Evolutionary conservation across 2,329 filamentous ascomycete genomes (phyloP).

Genomic region (Exophiala dermatitidis): DNA sequence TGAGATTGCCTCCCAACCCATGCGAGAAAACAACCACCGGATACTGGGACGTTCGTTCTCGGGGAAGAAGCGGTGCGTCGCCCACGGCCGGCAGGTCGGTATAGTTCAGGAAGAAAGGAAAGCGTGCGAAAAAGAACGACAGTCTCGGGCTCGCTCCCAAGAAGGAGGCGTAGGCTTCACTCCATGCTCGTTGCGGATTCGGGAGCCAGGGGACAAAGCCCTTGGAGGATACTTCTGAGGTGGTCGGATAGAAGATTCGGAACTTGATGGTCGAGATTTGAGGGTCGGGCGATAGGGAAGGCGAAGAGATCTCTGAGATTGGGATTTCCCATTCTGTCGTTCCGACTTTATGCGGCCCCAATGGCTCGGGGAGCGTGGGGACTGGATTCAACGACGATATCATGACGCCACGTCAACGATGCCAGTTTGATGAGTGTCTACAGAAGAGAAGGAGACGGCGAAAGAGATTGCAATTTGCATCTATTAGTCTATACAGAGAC

Average conservation of each 20-base stretch:
- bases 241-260: conserved; percentile 72
- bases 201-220: conserved; percentile 69
- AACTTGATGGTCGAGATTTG: conserved; percentile 68
- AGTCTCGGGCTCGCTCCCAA: conserved; percentile 47
- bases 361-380: conserved; percentile 66
- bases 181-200: conserved; percentile 63
- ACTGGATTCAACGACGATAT: conserved; percentile 43
- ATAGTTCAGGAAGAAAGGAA: conserved; percentile 26
- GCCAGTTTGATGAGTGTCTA: not conserved
- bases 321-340: conserved; percentile 76
- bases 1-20: conserved; percentile 71
- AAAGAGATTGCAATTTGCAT: not conserved
- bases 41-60: conserved; percentile 53
- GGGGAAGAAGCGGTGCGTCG: conserved; percentile 51
- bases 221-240: conserved; percentile 33
- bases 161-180: conserved; percentile 70
- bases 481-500: not conserved
- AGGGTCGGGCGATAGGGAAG: conserved; percentile 48
- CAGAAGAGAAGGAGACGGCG: not conserved
- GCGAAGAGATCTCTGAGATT: conserved; percentile 43
- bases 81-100: conserved; percentile 28
- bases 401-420: conserved; percentile 7
- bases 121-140: conserved; percentile 18
- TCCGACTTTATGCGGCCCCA: conserved; percentile 70
- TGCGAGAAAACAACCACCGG: conserved; percentile 82